Percentiles rank a stretch among this genome's conserved stretches.
Evolutionary conservation across 768 basidiomycete genomes (phyloP).

Genomic region (Tulasnella sp.): DNA sequence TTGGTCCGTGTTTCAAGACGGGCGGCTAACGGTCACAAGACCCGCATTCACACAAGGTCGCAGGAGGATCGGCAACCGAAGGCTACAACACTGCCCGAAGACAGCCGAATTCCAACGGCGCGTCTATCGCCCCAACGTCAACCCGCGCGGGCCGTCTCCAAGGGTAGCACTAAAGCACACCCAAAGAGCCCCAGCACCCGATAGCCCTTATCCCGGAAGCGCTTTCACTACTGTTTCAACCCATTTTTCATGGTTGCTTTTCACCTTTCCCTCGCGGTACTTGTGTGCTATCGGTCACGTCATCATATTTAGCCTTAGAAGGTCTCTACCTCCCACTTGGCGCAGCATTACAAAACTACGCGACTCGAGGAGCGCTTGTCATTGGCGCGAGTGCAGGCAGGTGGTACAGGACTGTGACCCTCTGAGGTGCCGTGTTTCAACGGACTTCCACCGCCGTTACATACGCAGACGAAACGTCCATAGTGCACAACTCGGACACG

Average conservation of each 20-base stretch:
- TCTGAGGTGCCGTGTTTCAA: conserved; percentile 77
- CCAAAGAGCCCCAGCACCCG: conserved; percentile 53
- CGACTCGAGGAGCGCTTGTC: conserved; percentile 74
- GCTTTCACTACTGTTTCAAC: conserved; percentile 75
- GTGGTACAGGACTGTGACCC: conserved; percentile 60
- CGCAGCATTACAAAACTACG: conserved; percentile 84
- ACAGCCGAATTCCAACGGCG: conserved; percentile 59
- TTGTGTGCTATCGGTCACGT: conserved; percentile 81
- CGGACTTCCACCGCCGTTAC: conserved; percentile 66
- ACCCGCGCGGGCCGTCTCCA: conserved; percentile 65
- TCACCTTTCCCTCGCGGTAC: conserved; percentile 80
- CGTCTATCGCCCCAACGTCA: conserved; percentile 50
- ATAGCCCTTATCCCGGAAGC: conserved; percentile 73
- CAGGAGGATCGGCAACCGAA: conserved; percentile 35
- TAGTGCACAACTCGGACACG: conserved; percentile 71
- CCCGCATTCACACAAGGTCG: conserved; percentile 48
- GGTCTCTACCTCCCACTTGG: conserved; percentile 79
- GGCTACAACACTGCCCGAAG: conserved; percentile 63
- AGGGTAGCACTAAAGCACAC: conserved; percentile 51
- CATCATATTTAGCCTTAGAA: conserved; percentile 82
- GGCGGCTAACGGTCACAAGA: conserved; percentile 68
- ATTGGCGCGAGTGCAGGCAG: conserved; percentile 40
- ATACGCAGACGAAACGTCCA: conserved; percentile 65
- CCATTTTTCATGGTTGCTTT: conserved; percentile 79
- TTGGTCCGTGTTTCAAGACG: conserved; percentile 84